phyloP scores from a whole-genome alignment of 371 early-diverging fungal genomes.

The Mucor lusitanicus region DNA sequence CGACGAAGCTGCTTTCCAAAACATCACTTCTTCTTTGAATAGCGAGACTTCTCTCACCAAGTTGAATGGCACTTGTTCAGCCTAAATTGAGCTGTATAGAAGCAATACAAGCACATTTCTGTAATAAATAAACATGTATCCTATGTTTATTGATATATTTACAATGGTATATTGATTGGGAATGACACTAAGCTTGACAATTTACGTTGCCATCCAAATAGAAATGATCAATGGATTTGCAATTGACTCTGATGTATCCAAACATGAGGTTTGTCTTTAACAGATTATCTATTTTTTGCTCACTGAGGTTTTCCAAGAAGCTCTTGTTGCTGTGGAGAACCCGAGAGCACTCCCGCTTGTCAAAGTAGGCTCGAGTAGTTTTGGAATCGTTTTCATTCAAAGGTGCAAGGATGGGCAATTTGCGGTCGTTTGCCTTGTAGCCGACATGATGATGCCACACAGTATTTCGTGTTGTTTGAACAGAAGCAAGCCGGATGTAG shows the following conservation, averaged over 20 bases:
- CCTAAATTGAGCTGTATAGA: not conserved
- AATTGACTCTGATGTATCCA: conserved; percentile 13
- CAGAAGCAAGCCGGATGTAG: not conserved
- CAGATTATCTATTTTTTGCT: not conserved
- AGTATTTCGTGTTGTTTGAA: not conserved
- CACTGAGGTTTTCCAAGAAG: not conserved
- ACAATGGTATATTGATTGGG: not conserved
- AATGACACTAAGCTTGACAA: not conserved
- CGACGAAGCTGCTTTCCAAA: not conserved
- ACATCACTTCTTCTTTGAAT: not conserved
- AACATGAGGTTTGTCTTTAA: conserved; percentile 6
- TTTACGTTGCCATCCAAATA: conserved; percentile 6
- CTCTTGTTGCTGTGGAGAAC: not conserved
- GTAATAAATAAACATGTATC: not conserved
- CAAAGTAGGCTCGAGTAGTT: conserved; percentile 1
- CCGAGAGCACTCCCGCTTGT: not conserved
- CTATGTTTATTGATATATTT: not conserved
- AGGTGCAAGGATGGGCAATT: not conserved
- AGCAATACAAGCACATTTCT: not conserved
- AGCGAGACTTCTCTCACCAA: not conserved
- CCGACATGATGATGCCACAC: conserved; percentile 10
- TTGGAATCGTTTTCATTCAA: not conserved
- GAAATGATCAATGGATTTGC: conserved; percentile 4
- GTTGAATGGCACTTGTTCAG: conserved; percentile 1
- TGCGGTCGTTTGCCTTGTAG: not conserved